Conservation (phyloP, 306 rosid species). For the Glycine soja region DNA sequence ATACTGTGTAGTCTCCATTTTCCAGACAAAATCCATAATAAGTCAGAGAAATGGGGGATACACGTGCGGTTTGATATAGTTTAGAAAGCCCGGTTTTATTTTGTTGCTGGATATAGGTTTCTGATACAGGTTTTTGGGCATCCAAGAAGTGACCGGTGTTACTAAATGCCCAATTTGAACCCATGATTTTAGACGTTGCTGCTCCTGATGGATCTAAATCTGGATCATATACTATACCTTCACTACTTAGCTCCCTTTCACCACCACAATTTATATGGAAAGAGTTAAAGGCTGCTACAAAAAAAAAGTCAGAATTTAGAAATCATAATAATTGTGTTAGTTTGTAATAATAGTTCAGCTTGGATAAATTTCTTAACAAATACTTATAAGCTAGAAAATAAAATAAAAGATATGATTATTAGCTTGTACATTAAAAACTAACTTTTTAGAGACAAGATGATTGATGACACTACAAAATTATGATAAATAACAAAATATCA, state of each 20-base stretch:
- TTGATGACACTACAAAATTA: too few species aligned
- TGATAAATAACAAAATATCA: too few species aligned
- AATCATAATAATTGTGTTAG: too few species aligned
- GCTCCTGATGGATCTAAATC: conserved; percentile 11
- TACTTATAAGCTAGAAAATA: too few species aligned
- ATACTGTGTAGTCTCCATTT: conserved; percentile 60
- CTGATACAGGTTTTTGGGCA: too few species aligned
- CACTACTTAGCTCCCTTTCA: background rate
- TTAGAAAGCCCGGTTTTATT: background rate
- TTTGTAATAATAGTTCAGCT: too few species aligned
- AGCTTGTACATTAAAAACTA: too few species aligned
- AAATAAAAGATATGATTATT: too few species aligned
- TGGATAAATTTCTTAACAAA: too few species aligned
- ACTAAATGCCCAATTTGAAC: conserved; percentile 62
- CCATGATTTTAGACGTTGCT: background rate
- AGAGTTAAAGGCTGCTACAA: conserved; percentile 1
- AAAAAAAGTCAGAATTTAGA: too few species aligned
- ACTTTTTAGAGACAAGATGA: too few species aligned
- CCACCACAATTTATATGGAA: conserved; percentile 57
- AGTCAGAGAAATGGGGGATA: conserved; percentile 71
- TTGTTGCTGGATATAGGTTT: too few species aligned
- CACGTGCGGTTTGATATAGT: conserved; percentile 66
- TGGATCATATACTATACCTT: background rate
- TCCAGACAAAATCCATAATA: conserved; percentile 64
- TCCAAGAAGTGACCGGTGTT: conserved; percentile 60